phyloP scores from a whole-genome alignment of 108 stramenopile genomes.

The Bacterosira constricta region DNA sequence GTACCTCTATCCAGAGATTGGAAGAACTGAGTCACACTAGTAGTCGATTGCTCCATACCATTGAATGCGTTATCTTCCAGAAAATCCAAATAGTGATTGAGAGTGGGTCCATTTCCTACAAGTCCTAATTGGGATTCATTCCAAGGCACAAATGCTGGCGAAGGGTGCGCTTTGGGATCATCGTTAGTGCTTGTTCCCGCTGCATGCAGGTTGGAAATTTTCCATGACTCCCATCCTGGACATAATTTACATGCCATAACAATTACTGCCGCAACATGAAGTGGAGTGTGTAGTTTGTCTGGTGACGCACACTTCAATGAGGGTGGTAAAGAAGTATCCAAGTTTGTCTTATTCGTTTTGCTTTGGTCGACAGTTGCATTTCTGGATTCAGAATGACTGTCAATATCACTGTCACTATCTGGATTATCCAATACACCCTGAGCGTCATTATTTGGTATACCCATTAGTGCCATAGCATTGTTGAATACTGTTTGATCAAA shows the following conservation, averaged over 20 bases:
- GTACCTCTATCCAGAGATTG: conserved; percentile 7
- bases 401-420: not conserved
- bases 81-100: conserved; percentile 54
- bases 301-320: conserved; percentile 28
- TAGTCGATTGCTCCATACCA: conserved; percentile 1
- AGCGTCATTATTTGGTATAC: conserved; percentile 10
- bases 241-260: conserved; percentile 62
- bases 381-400: not conserved
- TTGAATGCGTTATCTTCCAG: conserved; percentile 48
- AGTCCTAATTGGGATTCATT: conserved; percentile 47
- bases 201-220: conserved; percentile 26
- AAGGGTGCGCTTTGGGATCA: not conserved
- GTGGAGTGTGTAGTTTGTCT: conserved; percentile 37
- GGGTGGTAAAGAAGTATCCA: conserved; percentile 33
- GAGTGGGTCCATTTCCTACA: conserved; percentile 47
- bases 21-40: conserved; percentile 24
- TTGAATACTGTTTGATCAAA: conserved; percentile 59
- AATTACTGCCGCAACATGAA: conserved; percentile 56
- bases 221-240: conserved; percentile 55
- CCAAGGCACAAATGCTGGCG: conserved; percentile 41
- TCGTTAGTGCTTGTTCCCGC: not conserved
- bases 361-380: not conserved
- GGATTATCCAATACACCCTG: not conserved
- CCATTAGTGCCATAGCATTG: conserved; percentile 56
- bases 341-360: not conserved